These are phyloP conservation scores for Vigna angularis DNA, from an alignment of 306 rosid genomes.

Conservation along the genomic window DNA sequence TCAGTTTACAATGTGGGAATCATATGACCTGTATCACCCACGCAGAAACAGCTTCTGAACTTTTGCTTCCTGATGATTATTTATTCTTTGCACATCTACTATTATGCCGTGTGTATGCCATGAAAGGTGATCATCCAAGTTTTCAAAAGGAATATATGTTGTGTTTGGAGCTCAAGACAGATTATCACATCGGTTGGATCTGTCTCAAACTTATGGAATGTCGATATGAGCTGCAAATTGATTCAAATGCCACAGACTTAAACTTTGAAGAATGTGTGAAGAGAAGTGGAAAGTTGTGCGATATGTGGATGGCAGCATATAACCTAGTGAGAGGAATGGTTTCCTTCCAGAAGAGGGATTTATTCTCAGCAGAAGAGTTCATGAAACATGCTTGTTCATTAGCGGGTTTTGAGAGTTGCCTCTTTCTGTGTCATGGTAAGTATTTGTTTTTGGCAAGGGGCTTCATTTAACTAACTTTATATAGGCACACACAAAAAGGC, in stretches of 20 bases:
- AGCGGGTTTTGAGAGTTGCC: slow-evolving; percentile 72
- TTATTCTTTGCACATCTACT: slow-evolving; percentile 82
- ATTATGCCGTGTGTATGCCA: slow-evolving; percentile 79
- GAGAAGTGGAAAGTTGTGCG: slow-evolving; percentile 54
- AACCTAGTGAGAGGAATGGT: slow-evolving; percentile 68
- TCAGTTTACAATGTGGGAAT: slow-evolving; percentile 77
- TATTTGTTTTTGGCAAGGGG: slow-evolving; percentile 37
- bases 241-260: slow-evolving; percentile 55
- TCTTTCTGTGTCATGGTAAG: slow-evolving; percentile 82
- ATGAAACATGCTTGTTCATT: slow-evolving; percentile 72
- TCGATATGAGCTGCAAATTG: slow-evolving; percentile 53
- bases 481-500: not conserved
- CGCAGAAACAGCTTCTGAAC: slow-evolving; percentile 72
- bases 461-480: slow-evolving; percentile 22
- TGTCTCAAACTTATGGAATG: slow-evolving; percentile 82
- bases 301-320: slow-evolving; percentile 67
- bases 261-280: slow-evolving; percentile 57
- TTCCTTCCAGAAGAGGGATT: slow-evolving; percentile 63
- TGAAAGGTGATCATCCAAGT: slow-evolving; percentile 60
- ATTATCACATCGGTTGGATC: slow-evolving; percentile 79
- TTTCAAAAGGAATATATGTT: slow-evolving; percentile 60
- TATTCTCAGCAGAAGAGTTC: slow-evolving; percentile 74
- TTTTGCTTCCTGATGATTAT: slow-evolving; percentile 67
- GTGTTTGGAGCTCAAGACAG: slow-evolving; percentile 82
- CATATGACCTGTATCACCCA: slow-evolving; percentile 60